A percentile compares a stretch with the other conserved stretches of the same genome.
phyloP scores from a whole-genome alignment of 1,284 basidiomycete species.

The Fomes fomentarius region DNA sequence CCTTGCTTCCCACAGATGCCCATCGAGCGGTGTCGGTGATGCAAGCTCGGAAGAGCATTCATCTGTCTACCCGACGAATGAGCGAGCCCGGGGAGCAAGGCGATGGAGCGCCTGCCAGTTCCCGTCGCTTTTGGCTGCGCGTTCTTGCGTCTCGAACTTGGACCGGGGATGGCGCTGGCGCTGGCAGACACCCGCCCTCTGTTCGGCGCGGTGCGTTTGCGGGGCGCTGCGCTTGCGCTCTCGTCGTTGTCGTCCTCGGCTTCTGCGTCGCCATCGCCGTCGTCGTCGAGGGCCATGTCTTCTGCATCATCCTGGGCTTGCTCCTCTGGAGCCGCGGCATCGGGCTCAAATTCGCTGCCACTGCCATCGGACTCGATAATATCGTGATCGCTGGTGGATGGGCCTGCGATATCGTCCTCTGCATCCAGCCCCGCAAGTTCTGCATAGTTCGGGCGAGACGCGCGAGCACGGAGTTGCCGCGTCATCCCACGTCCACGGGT shows the following conservation, averaged over 20 bases:
- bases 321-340: conserved; percentile 27
- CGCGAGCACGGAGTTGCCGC: conserved; percentile 39
- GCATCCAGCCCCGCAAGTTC: conserved; percentile 27
- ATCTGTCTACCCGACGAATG: conserved; percentile 47
- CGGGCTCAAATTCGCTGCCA: conserved; percentile 49
- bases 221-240: background rate
- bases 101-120: conserved; percentile 28
- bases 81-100: conserved; percentile 29
- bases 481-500: conserved; percentile 29
- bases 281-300: conserved; percentile 23
- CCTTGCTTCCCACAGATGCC: conserved; percentile 55
- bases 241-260: conserved; percentile 17
- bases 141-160: conserved; percentile 24
- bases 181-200: conserved; percentile 17
- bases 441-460: conserved; percentile 38
- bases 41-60: conserved; percentile 58
- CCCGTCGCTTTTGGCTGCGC: conserved; percentile 8
- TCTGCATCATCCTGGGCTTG: conserved; percentile 28
- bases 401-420: conserved; percentile 29
- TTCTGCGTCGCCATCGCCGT: conserved; percentile 11
- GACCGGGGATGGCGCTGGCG: conserved; percentile 5
- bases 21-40: conserved; percentile 69
- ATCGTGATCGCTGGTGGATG: conserved; percentile 20
- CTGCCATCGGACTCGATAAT: conserved; percentile 33
- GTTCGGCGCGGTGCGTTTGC: conserved; percentile 5